Base-by-base conservation (phyloP, 257 asterid genomes). In the Nicotiana attenuata region DNA sequence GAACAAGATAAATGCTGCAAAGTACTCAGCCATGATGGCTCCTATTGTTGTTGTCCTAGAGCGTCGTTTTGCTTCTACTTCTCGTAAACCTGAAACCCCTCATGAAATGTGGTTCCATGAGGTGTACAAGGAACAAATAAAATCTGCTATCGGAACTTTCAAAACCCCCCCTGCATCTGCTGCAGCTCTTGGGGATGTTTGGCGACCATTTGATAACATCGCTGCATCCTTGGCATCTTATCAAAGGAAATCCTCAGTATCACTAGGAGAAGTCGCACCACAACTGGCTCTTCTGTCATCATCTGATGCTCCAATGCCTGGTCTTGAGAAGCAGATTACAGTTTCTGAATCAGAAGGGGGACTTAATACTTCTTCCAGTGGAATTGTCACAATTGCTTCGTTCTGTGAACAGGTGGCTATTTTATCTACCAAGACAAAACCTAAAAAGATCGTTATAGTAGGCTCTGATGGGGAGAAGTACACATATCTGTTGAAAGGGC, bases 21-120 rank as follows among this genome's bases (percentile, higher is more conserved):
- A 96, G 85, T 96, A 94, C 89, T 92, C 98, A 3, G 99, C 99
- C 83, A 96, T 96, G 99, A 96, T 94, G 99, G 97, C 99, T 81
- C 98, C 99, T 53, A 89, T 94, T 81, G 86, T 92, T 87, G 98
- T 96, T 81, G 97, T 89, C 83, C 87, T 96, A 85, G 99, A 96
- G 88, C 99, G 99, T 77, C 97, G 99, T 77, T 92, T 96, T 87
- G 89, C 91, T 84, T 96, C 98, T 78, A 94, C 99, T 31, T 93
- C 97, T 82, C 89, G 93, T 83, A 90, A 86, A 88, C 98, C 99
- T 78, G 97, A 94, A 90, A 96, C 99, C 10, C 97, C 97, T 82
- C 99, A 96, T 83, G 99, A 96, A 83, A 67, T 82, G 83, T 90
- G 97, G 97, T 96, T 96, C 89, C 84, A 89, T 63, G 90, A 92